A percentile compares a stretch with the other conserved stretches of the same genome.
phyloP scores from a whole-genome alignment of 108 stramenopile genomes.

The Pelagomonas calceolata region DNA sequence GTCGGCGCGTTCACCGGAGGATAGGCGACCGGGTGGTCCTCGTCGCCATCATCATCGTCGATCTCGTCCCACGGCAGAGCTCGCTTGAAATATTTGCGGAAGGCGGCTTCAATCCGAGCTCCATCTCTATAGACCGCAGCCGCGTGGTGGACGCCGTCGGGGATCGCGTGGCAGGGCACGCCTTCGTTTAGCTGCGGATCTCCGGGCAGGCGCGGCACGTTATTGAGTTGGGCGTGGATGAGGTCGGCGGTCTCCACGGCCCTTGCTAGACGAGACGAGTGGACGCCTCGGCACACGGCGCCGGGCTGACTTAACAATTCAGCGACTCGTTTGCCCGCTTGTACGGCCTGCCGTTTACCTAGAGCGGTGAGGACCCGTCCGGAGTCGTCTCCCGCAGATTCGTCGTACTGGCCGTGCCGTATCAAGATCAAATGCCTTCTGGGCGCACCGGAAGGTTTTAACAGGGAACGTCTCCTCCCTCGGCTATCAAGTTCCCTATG shows the following conservation, averaged over 20 bases:
- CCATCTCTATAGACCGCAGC: slow-evolving; percentile 6
- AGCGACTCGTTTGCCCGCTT: slow-evolving; percentile 8
- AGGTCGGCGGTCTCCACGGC: slow-evolving; percentile 12
- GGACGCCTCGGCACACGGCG: slow-evolving; percentile 26
- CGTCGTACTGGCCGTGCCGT: slow-evolving; percentile 18
- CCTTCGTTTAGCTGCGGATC: slow-evolving; percentile 8
- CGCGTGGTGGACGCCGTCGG: background rate
- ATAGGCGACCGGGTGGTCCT: background rate
- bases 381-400: background rate
- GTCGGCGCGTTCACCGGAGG: too few species aligned
- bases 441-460: background rate
- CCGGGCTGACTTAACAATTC: background rate
- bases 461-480: background rate
- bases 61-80: slow-evolving; percentile 27
- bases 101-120: slow-evolving; percentile 68
- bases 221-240: slow-evolving; percentile 10
- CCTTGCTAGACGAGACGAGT: slow-evolving; percentile 44
- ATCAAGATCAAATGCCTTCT: background rate
- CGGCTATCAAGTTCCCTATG: background rate
- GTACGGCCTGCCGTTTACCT: slow-evolving; percentile 10
- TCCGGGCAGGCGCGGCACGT: background rate
- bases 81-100: slow-evolving; percentile 71
- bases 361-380: slow-evolving; percentile 7
- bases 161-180: background rate
- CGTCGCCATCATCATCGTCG: slow-evolving; percentile 6